A percentile compares a stretch with the other conserved stretches of the same genome.
These are phyloP conservation scores for Anisodus acutangulus DNA, from an alignment of 257 asterid genomes.

Conservation along the genomic window DNA sequence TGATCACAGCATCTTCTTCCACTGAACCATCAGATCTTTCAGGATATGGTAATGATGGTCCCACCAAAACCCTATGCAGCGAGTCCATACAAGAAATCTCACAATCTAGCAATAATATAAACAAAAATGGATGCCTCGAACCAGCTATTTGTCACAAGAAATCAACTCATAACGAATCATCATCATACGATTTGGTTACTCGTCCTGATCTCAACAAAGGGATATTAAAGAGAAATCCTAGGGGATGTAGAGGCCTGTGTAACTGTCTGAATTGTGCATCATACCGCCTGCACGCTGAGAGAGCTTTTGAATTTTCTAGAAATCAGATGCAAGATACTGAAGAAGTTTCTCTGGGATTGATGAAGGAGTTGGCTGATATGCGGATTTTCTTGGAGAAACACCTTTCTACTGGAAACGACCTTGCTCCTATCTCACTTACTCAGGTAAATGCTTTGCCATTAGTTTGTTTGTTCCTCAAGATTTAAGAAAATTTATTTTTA, in stretches of 20 bases:
- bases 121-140: constrained; percentile 24
- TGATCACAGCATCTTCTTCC: constrained; percentile 9
- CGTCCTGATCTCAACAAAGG: constrained; percentile 49
- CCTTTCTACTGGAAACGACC: constrained; percentile 37
- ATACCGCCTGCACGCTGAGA: constrained; percentile 83
- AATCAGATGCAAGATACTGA: constrained; percentile 83
- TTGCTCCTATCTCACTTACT: constrained; percentile 37
- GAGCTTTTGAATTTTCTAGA: constrained; percentile 78
- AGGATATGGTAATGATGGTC: constrained; percentile 28
- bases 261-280: constrained; percentile 81
- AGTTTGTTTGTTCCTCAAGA: neutral
- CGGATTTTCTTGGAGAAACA: constrained; percentile 61
- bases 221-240: constrained; percentile 69
- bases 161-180: constrained; percentile 29
- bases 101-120: neutral
- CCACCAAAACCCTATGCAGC: neutral
- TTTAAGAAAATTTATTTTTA: neutral
- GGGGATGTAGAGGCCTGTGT: constrained; percentile 87
- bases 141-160: constrained; percentile 35
- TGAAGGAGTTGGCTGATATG: constrained; percentile 62
- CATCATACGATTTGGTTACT: constrained; percentile 31
- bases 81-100: constrained; percentile 15
- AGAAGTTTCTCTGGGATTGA: constrained; percentile 64
- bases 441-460: constrained; percentile 38
- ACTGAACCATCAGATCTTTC: constrained; percentile 25